A percentile compares a stretch with the other conserved stretches of the same genome.
Conservation (phyloP, 2,329 filamentous ascomycete genomes). For the Fusarium goolgardi region DNA sequence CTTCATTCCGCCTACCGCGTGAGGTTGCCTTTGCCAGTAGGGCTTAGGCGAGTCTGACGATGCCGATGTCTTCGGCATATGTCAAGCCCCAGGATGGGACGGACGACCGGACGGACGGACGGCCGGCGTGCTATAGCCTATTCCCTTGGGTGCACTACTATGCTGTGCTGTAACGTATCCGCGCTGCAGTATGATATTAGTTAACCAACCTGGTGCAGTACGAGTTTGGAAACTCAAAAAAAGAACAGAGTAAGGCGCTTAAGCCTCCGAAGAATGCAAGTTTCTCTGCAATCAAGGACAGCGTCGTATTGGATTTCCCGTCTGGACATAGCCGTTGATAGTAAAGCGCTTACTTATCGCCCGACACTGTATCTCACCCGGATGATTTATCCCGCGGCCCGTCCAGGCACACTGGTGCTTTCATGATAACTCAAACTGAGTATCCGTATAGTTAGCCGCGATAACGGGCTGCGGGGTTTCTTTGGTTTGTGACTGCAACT, state of each 20-base stretch:
- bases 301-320: slow-evolving; percentile 23
- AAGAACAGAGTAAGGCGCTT: slow-evolving; percentile 13
- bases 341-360: slow-evolving; percentile 31
- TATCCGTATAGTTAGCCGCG: slow-evolving; percentile 23
- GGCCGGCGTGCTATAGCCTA: slow-evolving; percentile 23
- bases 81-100: slow-evolving; percentile 27
- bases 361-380: slow-evolving; percentile 26
- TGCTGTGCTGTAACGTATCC: slow-evolving; percentile 10
- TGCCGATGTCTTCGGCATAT: slow-evolving; percentile 24
- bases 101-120: slow-evolving; percentile 25
- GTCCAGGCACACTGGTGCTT: slow-evolving; percentile 40
- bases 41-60: slow-evolving; percentile 31
- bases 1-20: slow-evolving; percentile 84
- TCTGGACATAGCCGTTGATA: slow-evolving; percentile 21
- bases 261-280: slow-evolving; percentile 22
- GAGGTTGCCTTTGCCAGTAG: slow-evolving; percentile 80
- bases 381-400: slow-evolving; percentile 16
- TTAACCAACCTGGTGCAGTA: slow-evolving; percentile 16
- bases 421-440: slow-evolving; percentile 28
- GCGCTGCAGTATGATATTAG: slow-evolving; percentile 10
- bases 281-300: slow-evolving; percentile 24
- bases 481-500: slow-evolving; percentile 39
- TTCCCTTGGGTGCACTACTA: not conserved
- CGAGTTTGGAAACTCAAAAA: slow-evolving; percentile 20
- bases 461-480: slow-evolving; percentile 33